Evolutionary conservation across 208 protist species (phyloP).

Genomic region (Trypanosoma congolense): DNA sequence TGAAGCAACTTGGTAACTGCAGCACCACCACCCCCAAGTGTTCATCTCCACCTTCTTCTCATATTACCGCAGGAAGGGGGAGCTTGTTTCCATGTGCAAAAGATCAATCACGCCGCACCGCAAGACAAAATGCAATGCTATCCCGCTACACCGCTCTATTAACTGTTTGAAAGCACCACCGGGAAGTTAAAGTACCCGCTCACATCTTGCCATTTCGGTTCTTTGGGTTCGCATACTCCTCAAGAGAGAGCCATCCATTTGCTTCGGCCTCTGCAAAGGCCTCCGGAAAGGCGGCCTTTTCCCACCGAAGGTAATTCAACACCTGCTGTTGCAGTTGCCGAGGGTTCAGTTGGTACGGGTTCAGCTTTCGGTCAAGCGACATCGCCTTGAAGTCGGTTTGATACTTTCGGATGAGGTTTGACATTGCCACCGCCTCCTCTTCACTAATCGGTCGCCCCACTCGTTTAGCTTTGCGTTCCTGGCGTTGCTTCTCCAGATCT

Average conservation of each 20-base stretch:
- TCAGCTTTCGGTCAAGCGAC: slow-evolving; percentile 72
- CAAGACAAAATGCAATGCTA: too few relatives aligned
- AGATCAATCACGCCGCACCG: too few relatives aligned
- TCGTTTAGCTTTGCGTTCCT: slow-evolving; percentile 23
- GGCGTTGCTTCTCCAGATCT: slow-evolving; percentile 27
- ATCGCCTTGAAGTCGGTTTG: slow-evolving; percentile 78
- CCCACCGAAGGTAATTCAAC: slow-evolving; percentile 77
- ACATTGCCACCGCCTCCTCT: slow-evolving; percentile 67
- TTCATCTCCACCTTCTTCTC: too few relatives aligned
- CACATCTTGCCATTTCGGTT: slow-evolving; percentile 34
- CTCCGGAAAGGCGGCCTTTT: slow-evolving; percentile 70
- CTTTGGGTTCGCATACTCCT: slow-evolving; percentile 48
- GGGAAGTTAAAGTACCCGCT: too few relatives aligned
- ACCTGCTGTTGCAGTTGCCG: slow-evolving; percentile 81
- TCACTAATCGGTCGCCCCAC: slow-evolving; percentile 69
- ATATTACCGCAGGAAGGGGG: too few relatives aligned
- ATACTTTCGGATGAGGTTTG: slow-evolving; percentile 62
- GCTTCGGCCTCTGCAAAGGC: slow-evolving; percentile 64
- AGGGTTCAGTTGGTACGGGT: slow-evolving; percentile 81
- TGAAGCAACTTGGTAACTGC: too few relatives aligned
- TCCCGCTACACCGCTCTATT: too few relatives aligned
- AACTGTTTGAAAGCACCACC: too few relatives aligned
- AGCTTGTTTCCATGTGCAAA: too few relatives aligned
- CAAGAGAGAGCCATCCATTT: slow-evolving; percentile 72
- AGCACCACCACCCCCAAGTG: too few relatives aligned